Conservation (phyloP, 176 grass and related monocot genomes). For the Zea luxurians region DNA sequence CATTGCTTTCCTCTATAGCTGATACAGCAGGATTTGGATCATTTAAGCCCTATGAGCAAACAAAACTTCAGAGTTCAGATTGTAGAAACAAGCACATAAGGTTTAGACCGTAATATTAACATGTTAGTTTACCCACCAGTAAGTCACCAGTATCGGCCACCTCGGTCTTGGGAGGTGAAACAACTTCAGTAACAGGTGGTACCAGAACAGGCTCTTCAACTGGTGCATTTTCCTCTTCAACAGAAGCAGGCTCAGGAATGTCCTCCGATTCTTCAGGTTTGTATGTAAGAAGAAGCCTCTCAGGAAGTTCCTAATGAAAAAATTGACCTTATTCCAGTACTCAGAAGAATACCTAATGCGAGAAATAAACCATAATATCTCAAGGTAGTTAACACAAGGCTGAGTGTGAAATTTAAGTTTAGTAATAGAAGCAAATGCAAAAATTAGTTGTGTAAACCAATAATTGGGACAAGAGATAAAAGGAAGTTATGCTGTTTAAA, state of each 20-base stretch:
- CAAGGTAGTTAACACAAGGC: no score
- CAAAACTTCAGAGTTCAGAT: constrained; percentile 37
- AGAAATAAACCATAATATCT: background rate
- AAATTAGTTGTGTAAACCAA: background rate
- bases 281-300: constrained; percentile 95
- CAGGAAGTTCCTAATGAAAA: constrained; percentile 82
- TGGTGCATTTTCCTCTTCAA: constrained; percentile 66
- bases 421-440: background rate
- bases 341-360: background rate
- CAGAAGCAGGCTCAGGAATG: constrained; percentile 45
- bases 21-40: constrained; percentile 72
- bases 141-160: constrained; percentile 68
- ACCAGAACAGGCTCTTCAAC: constrained; percentile 50
- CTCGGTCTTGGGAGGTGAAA: constrained; percentile 48
- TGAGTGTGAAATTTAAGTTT: no score
- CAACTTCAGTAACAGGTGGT: constrained; percentile 49
- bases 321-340: background rate
- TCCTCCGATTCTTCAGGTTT: constrained; percentile 74
- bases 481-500: background rate
- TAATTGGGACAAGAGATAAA: background rate
- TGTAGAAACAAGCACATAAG: constrained; percentile 22
- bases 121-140: constrained; percentile 59
- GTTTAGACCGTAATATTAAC: constrained; percentile 17
- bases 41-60: constrained; percentile 62
- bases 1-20: constrained; percentile 93